Percentiles rank a stretch among this genome's conserved stretches.
phyloP scores from a whole-genome alignment of 108 stramenopile genomes.

The Nannochloropsis oceanica region DNA sequence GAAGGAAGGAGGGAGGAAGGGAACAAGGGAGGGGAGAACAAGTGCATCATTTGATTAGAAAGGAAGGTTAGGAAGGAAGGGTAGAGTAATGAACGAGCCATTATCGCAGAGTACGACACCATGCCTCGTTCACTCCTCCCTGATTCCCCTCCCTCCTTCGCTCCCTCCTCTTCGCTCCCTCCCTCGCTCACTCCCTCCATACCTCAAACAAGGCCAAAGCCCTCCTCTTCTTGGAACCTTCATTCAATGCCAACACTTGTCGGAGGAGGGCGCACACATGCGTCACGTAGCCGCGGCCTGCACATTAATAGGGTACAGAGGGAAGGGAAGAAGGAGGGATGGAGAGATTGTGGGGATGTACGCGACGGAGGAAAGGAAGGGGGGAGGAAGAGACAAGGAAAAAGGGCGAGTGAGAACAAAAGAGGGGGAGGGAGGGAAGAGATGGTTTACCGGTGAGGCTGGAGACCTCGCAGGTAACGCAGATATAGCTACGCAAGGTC shows the following conservation, averaged over 20 bases:
- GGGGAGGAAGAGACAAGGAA: neutral
- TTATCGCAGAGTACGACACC: too few species aligned
- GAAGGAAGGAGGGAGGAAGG: neutral
- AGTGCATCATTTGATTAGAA: too few species aligned
- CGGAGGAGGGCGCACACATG: neutral
- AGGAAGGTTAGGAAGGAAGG: too few species aligned
- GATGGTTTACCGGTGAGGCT: neutral
- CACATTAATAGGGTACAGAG: neutral
- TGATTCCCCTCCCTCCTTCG: too few species aligned
- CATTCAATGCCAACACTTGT: neutral
- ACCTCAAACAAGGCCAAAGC: too few species aligned
- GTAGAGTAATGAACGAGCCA: too few species aligned
- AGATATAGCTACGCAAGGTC: neutral
- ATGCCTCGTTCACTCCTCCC: too few species aligned
- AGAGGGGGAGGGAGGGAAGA: neutral
- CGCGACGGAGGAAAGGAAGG: neutral
- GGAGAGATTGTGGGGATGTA: neutral
- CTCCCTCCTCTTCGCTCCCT: too few species aligned
- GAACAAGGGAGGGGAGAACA: too few species aligned
- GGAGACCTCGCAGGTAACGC: neutral
- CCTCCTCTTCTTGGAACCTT: too few species aligned
- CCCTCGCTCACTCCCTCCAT: too few species aligned
- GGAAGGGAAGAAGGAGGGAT: neutral
- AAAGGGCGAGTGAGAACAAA: neutral
- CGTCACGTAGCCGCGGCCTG: neutral